Base-by-base conservation (phyloP, 2,329 filamentous ascomycete species). In the Hypoxylon sp. region DNA sequence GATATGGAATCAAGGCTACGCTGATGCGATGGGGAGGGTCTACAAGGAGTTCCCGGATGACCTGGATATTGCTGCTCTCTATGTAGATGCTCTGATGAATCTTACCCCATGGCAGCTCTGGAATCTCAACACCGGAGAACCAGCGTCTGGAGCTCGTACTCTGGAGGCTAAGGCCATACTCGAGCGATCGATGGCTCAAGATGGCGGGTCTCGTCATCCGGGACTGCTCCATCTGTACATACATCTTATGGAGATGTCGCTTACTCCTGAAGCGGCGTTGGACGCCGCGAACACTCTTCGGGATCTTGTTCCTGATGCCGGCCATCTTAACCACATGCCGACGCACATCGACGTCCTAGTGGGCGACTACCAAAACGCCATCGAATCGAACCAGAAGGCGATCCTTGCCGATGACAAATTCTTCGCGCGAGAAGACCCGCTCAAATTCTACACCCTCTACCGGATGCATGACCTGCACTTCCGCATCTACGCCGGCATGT, bases 371-470 rank as follows among this genome's bases (percentile, higher is more conserved):
- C 81, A 85, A 30, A 82, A 83, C 7, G 90, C 90, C 3, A 89
- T 94, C 56, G 80, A 82, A 1, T 90, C 89, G 3, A 94, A 94
- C 76, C 81, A 85, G 1, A 84, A 86, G 21, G 92, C 92, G 9
- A 89, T 92, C 51, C 74, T 79, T 0, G 91, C 90, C 1, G 91
- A 95, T 74, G 86, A 91, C 55, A 88, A 87, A 70, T 94, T 87
- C 73, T 82, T 93, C 1, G 78, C 80, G 0, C 81, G 84, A 4
- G 82, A 85, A 6, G 90, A 91, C 0, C 81, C 87, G 0, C 77
- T 87, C 67, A 91, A 91, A 75, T 94, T 94, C 76, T 95, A 94
- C 79, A 90, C 90, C 0, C 84, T 94, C 4, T 95, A 94, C 76
- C 86, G 92, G 13, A 86, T 87, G 53, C 92, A 95, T 75, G 84